phyloP scores from a whole-genome alignment of 306 rosid species.

The Ochetophila trinervis region DNA sequence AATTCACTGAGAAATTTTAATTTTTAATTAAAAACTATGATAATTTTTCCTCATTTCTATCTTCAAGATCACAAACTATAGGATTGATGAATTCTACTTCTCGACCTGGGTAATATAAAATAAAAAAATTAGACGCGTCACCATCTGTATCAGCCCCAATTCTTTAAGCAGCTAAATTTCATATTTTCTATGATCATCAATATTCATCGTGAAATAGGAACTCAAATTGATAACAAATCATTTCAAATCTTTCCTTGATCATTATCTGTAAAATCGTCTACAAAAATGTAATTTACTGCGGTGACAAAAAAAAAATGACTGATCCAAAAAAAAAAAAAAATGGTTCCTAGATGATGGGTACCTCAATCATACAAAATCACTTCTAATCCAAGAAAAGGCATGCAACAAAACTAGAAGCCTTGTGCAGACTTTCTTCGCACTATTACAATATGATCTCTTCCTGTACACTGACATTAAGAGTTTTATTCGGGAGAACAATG shows the following conservation, averaged over 20 bases:
- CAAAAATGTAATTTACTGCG: not conserved
- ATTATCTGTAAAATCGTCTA: constrained; percentile 3
- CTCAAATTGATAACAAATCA: not conserved
- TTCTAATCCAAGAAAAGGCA: not conserved
- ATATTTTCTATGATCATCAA: no score
- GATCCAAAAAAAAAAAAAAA: no score
- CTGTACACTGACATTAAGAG: constrained; percentile 43
- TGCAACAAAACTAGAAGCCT: constrained; percentile 10
- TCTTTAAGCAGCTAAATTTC: no score
- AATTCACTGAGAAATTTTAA: no score
- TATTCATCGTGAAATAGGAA: not conserved
- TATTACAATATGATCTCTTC: constrained; percentile 43
- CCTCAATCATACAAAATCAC: not conserved
- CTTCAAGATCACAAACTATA: no score
- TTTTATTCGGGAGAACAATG: constrained; percentile 55
- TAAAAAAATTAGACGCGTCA: no score
- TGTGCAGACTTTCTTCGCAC: constrained; percentile 6
- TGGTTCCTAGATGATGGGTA: not conserved
- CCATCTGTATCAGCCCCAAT: no score
- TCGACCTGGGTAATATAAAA: no score
- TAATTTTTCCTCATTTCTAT: no score
- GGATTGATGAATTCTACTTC: no score
- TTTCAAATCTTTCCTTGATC: not conserved
- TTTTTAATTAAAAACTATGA: no score
- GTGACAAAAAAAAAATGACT: not conserved